phyloP scores from a whole-genome alignment of 495 filamentous ascomycete species.

The Lophium mytilinum region DNA sequence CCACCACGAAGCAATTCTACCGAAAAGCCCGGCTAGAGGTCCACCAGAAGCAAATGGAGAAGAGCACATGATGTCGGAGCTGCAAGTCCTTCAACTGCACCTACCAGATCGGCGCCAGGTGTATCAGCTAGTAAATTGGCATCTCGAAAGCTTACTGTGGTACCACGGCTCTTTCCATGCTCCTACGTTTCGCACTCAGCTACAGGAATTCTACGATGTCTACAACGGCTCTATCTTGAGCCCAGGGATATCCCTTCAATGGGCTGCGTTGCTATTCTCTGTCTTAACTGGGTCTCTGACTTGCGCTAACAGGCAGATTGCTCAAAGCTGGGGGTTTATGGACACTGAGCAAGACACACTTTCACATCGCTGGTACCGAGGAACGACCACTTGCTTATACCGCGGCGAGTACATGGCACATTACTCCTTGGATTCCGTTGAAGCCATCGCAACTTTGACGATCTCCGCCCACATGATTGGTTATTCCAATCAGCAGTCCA shows the following conservation, averaged over 20 bases:
- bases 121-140: slow-evolving; percentile 1
- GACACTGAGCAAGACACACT: slow-evolving; percentile 2
- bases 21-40: background rate
- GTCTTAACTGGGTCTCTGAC: slow-evolving; percentile 5
- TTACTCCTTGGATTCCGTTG: slow-evolving; percentile 3
- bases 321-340: slow-evolving; percentile 1
- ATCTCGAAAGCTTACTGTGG: slow-evolving; percentile 4
- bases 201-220: background rate
- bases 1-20: slow-evolving; percentile 17
- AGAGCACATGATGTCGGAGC: background rate
- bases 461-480: slow-evolving; percentile 8
- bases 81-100: slow-evolving; percentile 3
- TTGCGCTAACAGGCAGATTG: background rate
- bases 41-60: background rate
- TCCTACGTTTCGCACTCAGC: background rate
- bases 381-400: slow-evolving; percentile 3
- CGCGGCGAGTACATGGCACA: slow-evolving; percentile 1
- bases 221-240: background rate
- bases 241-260: slow-evolving; percentile 5
- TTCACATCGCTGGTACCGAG: slow-evolving; percentile 4
- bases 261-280: slow-evolving; percentile 8
- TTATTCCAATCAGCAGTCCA: background rate
- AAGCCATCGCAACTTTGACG: slow-evolving; percentile 11
- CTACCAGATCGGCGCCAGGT: slow-evolving; percentile 2
- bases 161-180: slow-evolving; percentile 9